Evolutionary conservation across 352 stramenopile genomes (phyloP).

Genomic region (Pythium grandisporangium): DNA sequence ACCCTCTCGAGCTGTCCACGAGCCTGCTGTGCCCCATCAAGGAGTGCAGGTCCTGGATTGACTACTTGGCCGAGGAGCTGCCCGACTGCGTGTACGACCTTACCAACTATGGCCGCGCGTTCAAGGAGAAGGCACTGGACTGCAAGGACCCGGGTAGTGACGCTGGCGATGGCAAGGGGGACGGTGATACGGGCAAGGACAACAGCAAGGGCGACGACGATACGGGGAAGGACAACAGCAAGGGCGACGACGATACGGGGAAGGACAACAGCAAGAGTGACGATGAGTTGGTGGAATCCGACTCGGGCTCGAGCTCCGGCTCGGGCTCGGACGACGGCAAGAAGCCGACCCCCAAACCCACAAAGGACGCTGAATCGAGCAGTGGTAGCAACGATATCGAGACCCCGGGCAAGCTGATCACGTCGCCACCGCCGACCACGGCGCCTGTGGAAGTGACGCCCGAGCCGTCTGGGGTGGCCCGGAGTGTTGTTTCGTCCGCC

Average conservation of each 20-base stretch:
- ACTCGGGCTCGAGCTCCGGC: no score
- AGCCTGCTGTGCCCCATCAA: slow-evolving; percentile 40
- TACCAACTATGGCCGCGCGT: slow-evolving; percentile 43
- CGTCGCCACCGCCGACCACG: not conserved
- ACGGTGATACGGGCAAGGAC: slow-evolving; percentile 3
- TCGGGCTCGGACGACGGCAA: slow-evolving; percentile 8
- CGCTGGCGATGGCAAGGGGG: not conserved
- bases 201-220: slow-evolving; percentile 1
- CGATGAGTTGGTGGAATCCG: no score
- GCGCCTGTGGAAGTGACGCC: not conserved
- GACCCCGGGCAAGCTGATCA: not conserved
- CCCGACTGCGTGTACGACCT: slow-evolving; percentile 59
- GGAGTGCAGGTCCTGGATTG: slow-evolving; percentile 38
- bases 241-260: no score
- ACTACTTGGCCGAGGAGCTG: slow-evolving; percentile 40
- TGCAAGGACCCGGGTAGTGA: slow-evolving; percentile 14
- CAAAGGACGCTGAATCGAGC: slow-evolving; percentile 3
- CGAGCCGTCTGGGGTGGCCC: not conserved
- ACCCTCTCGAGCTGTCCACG: slow-evolving; percentile 39
- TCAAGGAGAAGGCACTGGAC: slow-evolving; percentile 31
- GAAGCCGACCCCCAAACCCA: slow-evolving; percentile 2
- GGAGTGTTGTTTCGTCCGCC: no score
- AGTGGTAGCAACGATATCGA: slow-evolving; percentile 7
- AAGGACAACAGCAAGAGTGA: no score
- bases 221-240: slow-evolving; percentile 1